phyloP scores from a whole-genome alignment of 1,139 yeast species.

The Magnusiomyces fungicola region DNA sequence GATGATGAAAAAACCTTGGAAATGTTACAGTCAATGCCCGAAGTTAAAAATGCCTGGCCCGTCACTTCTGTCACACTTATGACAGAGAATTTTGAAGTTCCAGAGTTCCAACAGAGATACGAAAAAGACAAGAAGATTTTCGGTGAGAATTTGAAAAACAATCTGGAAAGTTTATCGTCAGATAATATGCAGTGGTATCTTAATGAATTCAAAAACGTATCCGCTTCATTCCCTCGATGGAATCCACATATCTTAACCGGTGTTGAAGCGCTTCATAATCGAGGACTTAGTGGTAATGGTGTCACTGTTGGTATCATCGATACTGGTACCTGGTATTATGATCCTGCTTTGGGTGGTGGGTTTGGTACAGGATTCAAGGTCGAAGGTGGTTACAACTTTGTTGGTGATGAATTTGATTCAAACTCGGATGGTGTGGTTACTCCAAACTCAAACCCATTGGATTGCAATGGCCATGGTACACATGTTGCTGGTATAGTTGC shows the following conservation, averaged over 20 bases:
- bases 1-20: neutral
- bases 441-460: slow-evolving; percentile 17
- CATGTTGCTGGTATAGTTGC: slow-evolving; percentile 22
- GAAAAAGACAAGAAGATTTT: no score
- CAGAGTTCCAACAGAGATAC: no score
- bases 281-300: slow-evolving; percentile 20
- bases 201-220: no score
- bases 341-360: slow-evolving; percentile 23
- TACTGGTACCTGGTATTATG: slow-evolving; percentile 19
- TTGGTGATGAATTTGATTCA: slow-evolving; percentile 16
- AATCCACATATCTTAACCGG: slow-evolving; percentile 22
- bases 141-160: no score
- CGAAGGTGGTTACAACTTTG: slow-evolving; percentile 20
- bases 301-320: slow-evolving; percentile 19
- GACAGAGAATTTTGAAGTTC: slow-evolving; percentile 2
- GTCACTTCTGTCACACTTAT: slow-evolving; percentile 11
- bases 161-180: no score
- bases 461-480: slow-evolving; percentile 24
- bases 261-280: slow-evolving; percentile 18
- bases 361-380: slow-evolving; percentile 19
- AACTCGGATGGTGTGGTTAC: slow-evolving; percentile 4
- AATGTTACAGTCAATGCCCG: slow-evolving; percentile 5
- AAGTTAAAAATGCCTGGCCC: slow-evolving; percentile 17
- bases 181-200: no score
- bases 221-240: no score